These are phyloP conservation scores for Fusarium veterinarium DNA, from an alignment of 2,329 filamentous ascomycete genomes.

Conservation along the genomic window DNA sequence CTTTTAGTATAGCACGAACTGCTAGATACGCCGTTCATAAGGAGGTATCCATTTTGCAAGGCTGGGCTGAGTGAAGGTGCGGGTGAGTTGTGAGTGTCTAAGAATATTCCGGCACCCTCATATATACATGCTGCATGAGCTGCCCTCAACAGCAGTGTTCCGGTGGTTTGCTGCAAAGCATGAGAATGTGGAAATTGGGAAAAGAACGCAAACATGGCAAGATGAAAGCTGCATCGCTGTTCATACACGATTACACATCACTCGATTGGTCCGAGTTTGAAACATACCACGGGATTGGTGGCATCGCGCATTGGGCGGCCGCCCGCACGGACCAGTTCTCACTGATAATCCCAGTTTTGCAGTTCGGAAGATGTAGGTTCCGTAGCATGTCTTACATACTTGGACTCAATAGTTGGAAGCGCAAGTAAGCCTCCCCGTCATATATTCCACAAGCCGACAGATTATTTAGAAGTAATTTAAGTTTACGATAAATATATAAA, in stretches of 20 bases:
- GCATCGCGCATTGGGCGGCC: not conserved
- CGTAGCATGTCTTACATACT: not conserved
- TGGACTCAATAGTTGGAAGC: not conserved
- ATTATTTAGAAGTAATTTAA: no score
- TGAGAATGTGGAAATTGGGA: fast-evolving
- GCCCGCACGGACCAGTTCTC: not conserved
- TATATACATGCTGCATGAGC: not conserved
- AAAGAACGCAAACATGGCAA: not conserved
- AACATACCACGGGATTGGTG: not conserved
- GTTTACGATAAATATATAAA: no score
- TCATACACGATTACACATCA: not conserved
- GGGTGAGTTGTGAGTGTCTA: no score
- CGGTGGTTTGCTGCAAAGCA: fast-evolving
- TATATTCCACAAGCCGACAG: no score
- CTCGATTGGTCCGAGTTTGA: not conserved
- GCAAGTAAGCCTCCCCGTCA: not conserved
- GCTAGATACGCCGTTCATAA: fast-evolving
- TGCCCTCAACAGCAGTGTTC: fast-evolving
- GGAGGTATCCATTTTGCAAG: fast-evolving
- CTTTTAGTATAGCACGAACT: fast-evolving
- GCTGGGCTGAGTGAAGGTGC: no score
- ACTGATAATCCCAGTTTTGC: not conserved
- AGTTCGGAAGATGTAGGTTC: not conserved
- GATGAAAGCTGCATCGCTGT: not conserved
- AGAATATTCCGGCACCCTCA: fast-evolving